These are phyloP conservation scores for Melanopsichium pennsylvanicum DNA, from an alignment of 1,284 basidiomycete species.

Conservation along the genomic window DNA sequence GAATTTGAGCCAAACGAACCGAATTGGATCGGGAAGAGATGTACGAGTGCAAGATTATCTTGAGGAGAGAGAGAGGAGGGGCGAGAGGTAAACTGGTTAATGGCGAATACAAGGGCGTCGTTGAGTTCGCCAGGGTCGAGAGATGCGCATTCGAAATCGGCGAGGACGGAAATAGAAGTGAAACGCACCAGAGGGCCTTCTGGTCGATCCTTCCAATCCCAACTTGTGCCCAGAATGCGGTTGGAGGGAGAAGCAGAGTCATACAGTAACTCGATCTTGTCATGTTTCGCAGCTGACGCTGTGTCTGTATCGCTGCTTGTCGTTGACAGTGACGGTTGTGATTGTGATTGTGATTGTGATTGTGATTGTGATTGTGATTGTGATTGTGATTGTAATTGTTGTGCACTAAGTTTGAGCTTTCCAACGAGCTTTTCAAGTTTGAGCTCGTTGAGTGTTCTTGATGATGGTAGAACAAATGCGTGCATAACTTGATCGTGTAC, in stretches of 20 bases:
- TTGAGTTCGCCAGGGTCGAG: slow-evolving; percentile 48
- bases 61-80: not conserved
- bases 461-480: slow-evolving; percentile 42
- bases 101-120: slow-evolving; percentile 28
- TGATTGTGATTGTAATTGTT: not conserved
- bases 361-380: not conserved
- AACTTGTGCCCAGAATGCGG: not conserved
- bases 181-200: slow-evolving; percentile 55
- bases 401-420: not conserved
- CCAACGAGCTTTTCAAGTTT: slow-evolving; percentile 46
- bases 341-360: too few species aligned
- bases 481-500: slow-evolving; percentile 38
- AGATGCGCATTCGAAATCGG: slow-evolving; percentile 45
- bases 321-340: too few species aligned
- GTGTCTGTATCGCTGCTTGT: too few species aligned
- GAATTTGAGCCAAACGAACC: not conserved
- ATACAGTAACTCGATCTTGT: slow-evolving; percentile 22
- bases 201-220: slow-evolving; percentile 58
- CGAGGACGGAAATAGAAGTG: slow-evolving; percentile 25
- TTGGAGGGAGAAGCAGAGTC: slow-evolving; percentile 11
- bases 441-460: slow-evolving; percentile 44
- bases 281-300: not conserved
- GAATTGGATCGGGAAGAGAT: slow-evolving; percentile 49
- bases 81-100: slow-evolving; percentile 27
- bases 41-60: slow-evolving; percentile 11